Percentiles rank a stretch among this genome's conserved stretches.
phyloP scores from a whole-genome alignment of 345 rosid genomes.

The Eucalyptus sideroxylon region DNA sequence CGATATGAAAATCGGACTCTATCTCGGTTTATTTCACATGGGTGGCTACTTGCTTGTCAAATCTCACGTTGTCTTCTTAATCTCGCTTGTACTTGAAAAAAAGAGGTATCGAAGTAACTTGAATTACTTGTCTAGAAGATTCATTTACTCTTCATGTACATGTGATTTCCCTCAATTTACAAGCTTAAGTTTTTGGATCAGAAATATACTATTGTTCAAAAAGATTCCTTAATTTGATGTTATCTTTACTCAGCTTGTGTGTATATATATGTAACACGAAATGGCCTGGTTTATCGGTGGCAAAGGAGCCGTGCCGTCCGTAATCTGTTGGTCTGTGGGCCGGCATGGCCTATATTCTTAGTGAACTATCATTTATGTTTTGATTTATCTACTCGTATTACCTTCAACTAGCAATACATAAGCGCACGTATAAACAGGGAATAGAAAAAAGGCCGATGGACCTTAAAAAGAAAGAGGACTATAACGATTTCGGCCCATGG shows the following conservation, averaged over 20 bases:
- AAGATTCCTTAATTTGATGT: background rate
- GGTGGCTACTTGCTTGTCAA: background rate
- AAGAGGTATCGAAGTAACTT: background rate
- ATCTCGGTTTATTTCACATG: background rate
- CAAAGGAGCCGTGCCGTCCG: background rate
- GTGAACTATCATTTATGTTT: background rate
- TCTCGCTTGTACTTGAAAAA: background rate
- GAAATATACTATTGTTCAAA: background rate
- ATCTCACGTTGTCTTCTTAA: no score
- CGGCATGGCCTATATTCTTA: background rate
- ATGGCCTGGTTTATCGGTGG: background rate
- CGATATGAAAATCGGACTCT: accelerated
- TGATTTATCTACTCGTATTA: background rate
- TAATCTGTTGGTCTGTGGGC: background rate
- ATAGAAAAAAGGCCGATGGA: background rate
- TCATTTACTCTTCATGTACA: background rate
- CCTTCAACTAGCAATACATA: background rate
- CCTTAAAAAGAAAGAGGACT: background rate
- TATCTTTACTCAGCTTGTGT: background rate
- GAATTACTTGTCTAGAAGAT: no score
- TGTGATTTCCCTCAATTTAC: background rate
- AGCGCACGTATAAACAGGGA: background rate
- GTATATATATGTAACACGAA: background rate
- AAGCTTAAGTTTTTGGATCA: background rate
- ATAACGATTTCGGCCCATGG: background rate